phyloP scores from a whole-genome alignment of 2,329 filamentous ascomycete genomes.

The Zalaria obscura region DNA sequence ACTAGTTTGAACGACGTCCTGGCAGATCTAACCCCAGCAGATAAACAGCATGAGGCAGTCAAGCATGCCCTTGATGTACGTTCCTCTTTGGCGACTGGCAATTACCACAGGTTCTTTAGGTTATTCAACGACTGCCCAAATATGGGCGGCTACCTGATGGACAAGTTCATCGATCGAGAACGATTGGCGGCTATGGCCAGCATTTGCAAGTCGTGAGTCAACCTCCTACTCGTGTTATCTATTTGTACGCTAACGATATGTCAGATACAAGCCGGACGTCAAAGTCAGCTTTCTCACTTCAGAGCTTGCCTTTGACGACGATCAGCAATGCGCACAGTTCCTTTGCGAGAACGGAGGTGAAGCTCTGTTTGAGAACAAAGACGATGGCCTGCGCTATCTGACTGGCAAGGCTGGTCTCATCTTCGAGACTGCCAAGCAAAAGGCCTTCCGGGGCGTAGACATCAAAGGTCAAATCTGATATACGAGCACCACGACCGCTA shows the following conservation, averaged over 20 bases:
- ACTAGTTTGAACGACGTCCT: slow-evolving; percentile 95
- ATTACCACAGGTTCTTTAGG: slow-evolving; percentile 97
- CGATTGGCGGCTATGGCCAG: slow-evolving; percentile 78
- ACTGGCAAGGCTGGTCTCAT: slow-evolving; percentile 56
- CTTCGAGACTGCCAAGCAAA: slow-evolving; percentile 60
- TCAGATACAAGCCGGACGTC: slow-evolving; percentile 83
- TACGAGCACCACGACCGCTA: no score
- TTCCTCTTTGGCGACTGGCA: slow-evolving; percentile 80
- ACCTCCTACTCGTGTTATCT: not conserved
- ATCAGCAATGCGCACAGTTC: slow-evolving; percentile 63
- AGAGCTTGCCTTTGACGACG: slow-evolving; percentile 86
- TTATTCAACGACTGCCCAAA: slow-evolving; percentile 88
- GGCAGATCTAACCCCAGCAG: slow-evolving; percentile 96
- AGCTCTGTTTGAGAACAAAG: slow-evolving; percentile 61
- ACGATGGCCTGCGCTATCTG: slow-evolving; percentile 51
- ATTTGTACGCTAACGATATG: slow-evolving; percentile 29
- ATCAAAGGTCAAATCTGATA: slow-evolving; percentile 90
- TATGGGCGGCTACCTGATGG: slow-evolving; percentile 97
- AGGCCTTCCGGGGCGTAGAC: slow-evolving; percentile 77
- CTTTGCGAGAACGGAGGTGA: slow-evolving; percentile 68
- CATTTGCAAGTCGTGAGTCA: slow-evolving; percentile 88
- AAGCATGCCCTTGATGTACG: slow-evolving; percentile 86
- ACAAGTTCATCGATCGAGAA: slow-evolving; percentile 95
- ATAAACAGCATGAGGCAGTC: slow-evolving; percentile 72
- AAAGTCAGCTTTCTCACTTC: slow-evolving; percentile 85